Conservation (phyloP, 1,139 yeast genomes). For the Suhomyces bribrorum region DNA sequence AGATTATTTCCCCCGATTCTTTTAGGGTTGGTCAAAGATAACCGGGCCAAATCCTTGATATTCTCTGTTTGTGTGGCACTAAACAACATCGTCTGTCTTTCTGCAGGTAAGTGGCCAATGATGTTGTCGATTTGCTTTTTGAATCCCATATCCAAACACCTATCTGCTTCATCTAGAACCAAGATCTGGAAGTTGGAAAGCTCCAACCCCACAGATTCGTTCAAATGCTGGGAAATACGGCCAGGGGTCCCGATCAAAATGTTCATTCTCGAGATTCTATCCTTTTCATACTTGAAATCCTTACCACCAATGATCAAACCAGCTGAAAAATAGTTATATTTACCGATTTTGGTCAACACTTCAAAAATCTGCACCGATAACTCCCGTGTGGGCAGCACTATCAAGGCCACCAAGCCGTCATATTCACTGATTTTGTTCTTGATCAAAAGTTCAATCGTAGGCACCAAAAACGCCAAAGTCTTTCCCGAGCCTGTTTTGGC, state of each 20-base stretch:
- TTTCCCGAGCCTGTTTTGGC: constrained; percentile 98
- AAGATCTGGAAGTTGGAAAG: constrained; percentile 75
- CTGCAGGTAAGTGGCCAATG: constrained; percentile 75
- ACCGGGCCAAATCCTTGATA: constrained; percentile 83
- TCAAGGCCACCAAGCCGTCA: constrained; percentile 92
- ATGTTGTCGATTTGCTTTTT: constrained; percentile 85
- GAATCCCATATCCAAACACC: constrained; percentile 97
- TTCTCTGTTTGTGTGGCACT: constrained; percentile 94
- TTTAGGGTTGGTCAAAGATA: constrained; percentile 78
- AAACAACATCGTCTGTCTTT: constrained; percentile 84
- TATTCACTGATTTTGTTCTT: constrained; percentile 78
- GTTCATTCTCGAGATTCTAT: constrained; percentile 79
- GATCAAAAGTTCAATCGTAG: constrained; percentile 72
- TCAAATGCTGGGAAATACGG: constrained; percentile 89
- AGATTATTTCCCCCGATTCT: constrained; percentile 55
- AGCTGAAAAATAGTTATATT: constrained; percentile 78
- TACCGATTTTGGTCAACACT: constrained; percentile 82
- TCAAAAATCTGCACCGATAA: constrained; percentile 93
- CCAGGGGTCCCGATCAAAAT: constrained; percentile 97
- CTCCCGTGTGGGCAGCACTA: constrained; percentile 92
- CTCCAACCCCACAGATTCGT: constrained; percentile 87
- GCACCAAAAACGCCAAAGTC: constrained; percentile 87
- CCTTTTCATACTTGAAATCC: constrained; percentile 84
- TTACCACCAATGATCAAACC: constrained; percentile 97
- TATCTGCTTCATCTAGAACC: constrained; percentile 93